Evolutionary conservation across 1,139 yeast genomes (phyloP).

Genomic region (Suhomyces choctaworum): DNA sequence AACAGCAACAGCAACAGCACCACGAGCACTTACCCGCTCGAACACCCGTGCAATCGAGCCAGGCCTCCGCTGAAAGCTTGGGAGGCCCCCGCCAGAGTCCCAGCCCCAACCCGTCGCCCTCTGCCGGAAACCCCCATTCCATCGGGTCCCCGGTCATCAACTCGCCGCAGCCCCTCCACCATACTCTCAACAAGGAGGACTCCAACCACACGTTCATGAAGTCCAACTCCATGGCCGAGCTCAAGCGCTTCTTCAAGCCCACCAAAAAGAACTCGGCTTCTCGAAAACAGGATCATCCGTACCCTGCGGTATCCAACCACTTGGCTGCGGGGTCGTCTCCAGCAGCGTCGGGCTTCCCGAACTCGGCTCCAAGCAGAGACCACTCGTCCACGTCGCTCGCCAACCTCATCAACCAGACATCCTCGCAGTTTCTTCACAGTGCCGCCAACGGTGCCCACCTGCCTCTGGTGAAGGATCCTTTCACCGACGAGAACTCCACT

Average conservation of each 20-base stretch:
- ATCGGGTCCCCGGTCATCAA: conserved; percentile 7
- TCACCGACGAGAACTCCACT: conserved; percentile 58
- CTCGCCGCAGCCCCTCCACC: conserved; percentile 15
- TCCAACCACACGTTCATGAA: conserved; percentile 34
- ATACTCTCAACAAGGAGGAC: conserved; percentile 25
- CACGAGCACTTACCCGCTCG: conserved; percentile 7
- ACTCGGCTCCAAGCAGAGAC: conserved; percentile 22
- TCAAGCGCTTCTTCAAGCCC: conserved; percentile 45
- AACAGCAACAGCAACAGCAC: conserved; percentile 17
- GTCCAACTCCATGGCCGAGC: conserved; percentile 42
- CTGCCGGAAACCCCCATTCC: conserved; percentile 3
- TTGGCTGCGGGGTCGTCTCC: conserved; percentile 23
- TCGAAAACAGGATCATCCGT: conserved; percentile 22
- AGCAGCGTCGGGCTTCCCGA: conserved; percentile 1
- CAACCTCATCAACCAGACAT: conserved; percentile 46
- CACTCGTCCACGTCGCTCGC: conserved; percentile 46
- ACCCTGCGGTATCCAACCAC: conserved; percentile 33
- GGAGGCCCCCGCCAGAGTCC: conserved; percentile 4
- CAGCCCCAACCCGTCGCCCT: conserved; percentile 5
- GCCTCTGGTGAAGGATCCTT: conserved; percentile 38
- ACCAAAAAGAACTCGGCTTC: conserved; percentile 33
- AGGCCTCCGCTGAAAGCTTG: conserved; percentile 4
- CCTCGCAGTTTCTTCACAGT: conserved; percentile 42
- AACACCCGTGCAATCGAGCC: conserved; percentile 2
- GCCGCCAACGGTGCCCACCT: conserved; percentile 30